A percentile compares a stretch with the other conserved stretches of the same genome.
Evolutionary conservation across 2,329 filamentous ascomycete genomes (phyloP).

Genomic region (Fusarium subglutinans): DNA sequence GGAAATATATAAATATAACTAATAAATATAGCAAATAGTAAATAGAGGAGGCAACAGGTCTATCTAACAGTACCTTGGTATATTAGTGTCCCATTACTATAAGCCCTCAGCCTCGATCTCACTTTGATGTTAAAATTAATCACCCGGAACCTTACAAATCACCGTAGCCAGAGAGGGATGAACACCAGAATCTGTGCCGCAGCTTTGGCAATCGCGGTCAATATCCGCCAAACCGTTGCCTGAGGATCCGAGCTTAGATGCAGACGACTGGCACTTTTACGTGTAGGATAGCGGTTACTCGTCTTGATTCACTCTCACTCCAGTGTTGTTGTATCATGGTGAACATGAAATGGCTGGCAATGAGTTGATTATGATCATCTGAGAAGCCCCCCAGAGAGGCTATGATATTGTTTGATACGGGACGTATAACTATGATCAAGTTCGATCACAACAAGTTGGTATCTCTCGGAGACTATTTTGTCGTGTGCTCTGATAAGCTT

Average conservation of each 20-base stretch:
- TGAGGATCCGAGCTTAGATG: constrained; percentile 50
- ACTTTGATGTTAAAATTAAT: constrained; percentile 40
- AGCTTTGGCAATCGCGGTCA: constrained; percentile 54
- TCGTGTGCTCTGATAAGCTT: constrained; percentile 44
- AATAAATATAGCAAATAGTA: not conserved
- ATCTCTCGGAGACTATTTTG: constrained; percentile 44
- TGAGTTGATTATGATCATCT: constrained; percentile 47
- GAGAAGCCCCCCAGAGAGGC: constrained; percentile 47
- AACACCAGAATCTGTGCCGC: constrained; percentile 51
- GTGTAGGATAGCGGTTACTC: constrained; percentile 48
- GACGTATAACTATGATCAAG: constrained; percentile 49
- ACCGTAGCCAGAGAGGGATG: constrained; percentile 51
- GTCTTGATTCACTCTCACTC: constrained; percentile 50
- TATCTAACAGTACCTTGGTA: not conserved
- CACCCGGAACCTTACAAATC: constrained; percentile 38
- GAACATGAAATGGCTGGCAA: constrained; percentile 61
- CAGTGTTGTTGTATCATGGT: constrained; percentile 48
- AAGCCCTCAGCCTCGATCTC: constrained; percentile 43
- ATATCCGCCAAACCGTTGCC: constrained; percentile 51
- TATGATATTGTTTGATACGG: constrained; percentile 39
- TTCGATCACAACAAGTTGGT: constrained; percentile 52
- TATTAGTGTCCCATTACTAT: constrained; percentile 26
- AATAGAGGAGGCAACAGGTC: not conserved
- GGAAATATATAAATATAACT: not conserved
- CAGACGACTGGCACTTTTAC: constrained; percentile 50